Evolutionary conservation across 179 eudicot species (phyloP).

Genomic region (Nepenthes alata): DNA sequence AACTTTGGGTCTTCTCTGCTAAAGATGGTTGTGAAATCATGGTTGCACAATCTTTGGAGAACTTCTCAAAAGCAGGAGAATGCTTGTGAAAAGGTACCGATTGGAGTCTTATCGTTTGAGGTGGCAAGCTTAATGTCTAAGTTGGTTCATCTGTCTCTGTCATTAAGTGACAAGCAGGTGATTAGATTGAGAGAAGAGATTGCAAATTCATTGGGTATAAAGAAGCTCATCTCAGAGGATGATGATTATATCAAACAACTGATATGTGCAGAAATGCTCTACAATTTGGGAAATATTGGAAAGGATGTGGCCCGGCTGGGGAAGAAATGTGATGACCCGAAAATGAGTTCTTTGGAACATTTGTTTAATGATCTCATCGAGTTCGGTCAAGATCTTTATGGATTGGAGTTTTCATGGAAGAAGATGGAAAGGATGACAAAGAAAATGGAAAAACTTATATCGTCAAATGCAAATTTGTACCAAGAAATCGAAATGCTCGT

Average conservation of each 20-base stretch:
- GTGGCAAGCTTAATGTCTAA: constrained; percentile 55
- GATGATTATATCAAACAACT: constrained; percentile 34
- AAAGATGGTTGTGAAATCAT: constrained; percentile 41
- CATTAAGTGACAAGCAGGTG: constrained; percentile 42
- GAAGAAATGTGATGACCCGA: constrained; percentile 35
- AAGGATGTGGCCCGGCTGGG: constrained; percentile 37
- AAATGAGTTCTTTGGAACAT: constrained; percentile 37
- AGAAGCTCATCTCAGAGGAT: constrained; percentile 44
- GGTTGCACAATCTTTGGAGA: constrained; percentile 46
- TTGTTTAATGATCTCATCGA: constrained; percentile 32
- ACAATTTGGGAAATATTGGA: constrained; percentile 33
- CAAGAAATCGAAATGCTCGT: constrained; percentile 48
- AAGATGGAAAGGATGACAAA: constrained; percentile 44
- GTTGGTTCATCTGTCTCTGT: constrained; percentile 38
- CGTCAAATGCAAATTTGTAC: constrained; percentile 32
- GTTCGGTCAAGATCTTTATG: constrained; percentile 29
- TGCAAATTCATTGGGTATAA: constrained; percentile 32
- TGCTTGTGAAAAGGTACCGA: constrained; percentile 12
- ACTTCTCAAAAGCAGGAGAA: constrained; percentile 26
- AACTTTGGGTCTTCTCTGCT: too few relatives aligned
- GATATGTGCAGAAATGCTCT: constrained; percentile 39
- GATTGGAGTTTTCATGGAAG: constrained; percentile 41
- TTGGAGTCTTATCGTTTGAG: constrained; percentile 54
- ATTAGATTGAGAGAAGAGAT: constrained; percentile 41
- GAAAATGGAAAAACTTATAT: constrained; percentile 46